These are phyloP conservation scores for Clitocybe nebularis DNA, from an alignment of 1,284 basidiomycete species.

Conservation along the genomic window DNA sequence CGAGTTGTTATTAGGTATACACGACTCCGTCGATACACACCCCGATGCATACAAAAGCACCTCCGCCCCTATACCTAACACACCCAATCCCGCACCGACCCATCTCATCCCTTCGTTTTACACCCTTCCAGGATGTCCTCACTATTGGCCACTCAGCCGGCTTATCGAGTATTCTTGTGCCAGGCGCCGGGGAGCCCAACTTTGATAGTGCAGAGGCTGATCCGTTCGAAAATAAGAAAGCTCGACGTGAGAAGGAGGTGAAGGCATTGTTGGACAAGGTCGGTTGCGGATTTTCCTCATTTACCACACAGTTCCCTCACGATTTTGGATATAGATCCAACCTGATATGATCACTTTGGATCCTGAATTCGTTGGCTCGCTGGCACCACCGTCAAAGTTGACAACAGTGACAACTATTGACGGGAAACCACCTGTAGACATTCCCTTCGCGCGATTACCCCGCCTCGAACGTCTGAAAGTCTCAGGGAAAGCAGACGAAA, in stretches of 20 bases:
- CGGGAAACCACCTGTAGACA: conserved; percentile 47
- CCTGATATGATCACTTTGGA: conserved; percentile 93
- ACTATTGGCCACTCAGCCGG: conserved; percentile 75
- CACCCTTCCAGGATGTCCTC: conserved; percentile 91
- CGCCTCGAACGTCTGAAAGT: conserved; percentile 70
- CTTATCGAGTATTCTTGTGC: conserved; percentile 83
- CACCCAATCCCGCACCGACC: conserved; percentile 73
- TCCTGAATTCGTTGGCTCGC: conserved; percentile 75
- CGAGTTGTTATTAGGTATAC: no score
- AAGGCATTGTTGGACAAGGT: conserved; percentile 89
- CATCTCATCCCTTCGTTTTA: conserved; percentile 71
- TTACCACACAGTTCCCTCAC: conserved; percentile 1
- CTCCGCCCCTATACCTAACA: conserved; percentile 83
- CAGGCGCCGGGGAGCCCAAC: conserved; percentile 91
- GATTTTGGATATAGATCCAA: conserved; percentile 58
- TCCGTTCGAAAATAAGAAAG: conserved; percentile 86
- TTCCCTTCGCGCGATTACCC: conserved; percentile 69
- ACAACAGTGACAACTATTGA: conserved; percentile 41
- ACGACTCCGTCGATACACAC: conserved; percentile 63
- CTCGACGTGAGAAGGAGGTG: conserved; percentile 89
- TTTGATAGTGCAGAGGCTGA: conserved; percentile 93
- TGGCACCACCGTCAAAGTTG: conserved; percentile 60
- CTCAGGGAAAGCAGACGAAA: conserved; percentile 71
- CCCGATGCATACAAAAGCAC: conserved; percentile 42
- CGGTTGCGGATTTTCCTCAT: conserved; percentile 9